Evolutionary conservation across 1,284 basidiomycete species (phyloP), one percentile per base, ranked within the genome.

Genomic region (Pisolithus thermaeus): DNA sequence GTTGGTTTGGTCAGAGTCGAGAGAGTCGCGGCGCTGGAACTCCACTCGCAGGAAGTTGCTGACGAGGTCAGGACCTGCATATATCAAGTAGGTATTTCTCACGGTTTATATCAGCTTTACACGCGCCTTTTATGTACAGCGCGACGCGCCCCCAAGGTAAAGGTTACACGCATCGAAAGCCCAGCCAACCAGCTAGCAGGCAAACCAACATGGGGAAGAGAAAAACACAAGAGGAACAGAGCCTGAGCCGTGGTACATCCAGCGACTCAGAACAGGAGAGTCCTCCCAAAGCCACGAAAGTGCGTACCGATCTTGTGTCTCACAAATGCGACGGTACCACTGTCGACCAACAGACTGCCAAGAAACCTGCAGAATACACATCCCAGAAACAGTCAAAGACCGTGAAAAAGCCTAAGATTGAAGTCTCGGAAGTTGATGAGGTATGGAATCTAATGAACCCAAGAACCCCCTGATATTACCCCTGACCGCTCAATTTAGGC

Each of bases 191-290:
- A 49, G 18, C 18, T 20, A 20, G 8, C 27, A 36, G 47, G 20
- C 49, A 12, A 49, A 27, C 23, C 27, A 37, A 16, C 46, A 74
- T 74, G 71, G 60, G 54, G 4, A 75, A 74, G 55, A 64, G 75
- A 58, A 75, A 71, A 55, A 47, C 58, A 18, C 56, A 57, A 46
- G 70, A 70, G 9, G 60, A 57, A 25, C 56, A 58, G 25, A 35
- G 47, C 12, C 12, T 12, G 3, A 14, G 32, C 1, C 3, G 4
- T 3, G 56, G 46, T 8, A 6, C 18, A 23, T 55, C 56, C 16
- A 56, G 58, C 14, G 55, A 56, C 12, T 54, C 56, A 23, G 45
- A 48, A 46, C 36, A 20, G 2, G 46, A 56, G 38, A 52, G 47
- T 28, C n/a, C 46, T n/a, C 49, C 23, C 49, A 66, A 68, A 59